Evolutionary conservation across 306 rosid genomes (phyloP).

Genomic region (Purshia tridentata): DNA sequence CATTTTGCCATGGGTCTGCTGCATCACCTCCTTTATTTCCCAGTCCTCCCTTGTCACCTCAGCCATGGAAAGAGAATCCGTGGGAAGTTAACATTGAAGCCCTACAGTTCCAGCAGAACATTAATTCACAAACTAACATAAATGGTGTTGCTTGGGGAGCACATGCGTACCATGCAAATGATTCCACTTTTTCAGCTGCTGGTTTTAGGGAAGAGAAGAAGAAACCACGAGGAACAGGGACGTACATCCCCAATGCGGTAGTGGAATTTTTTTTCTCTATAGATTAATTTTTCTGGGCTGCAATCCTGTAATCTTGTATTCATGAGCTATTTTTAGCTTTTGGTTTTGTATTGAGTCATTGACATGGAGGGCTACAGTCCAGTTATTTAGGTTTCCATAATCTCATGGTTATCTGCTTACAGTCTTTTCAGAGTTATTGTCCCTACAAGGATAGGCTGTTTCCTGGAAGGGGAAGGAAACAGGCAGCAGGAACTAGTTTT

Average conservation of each 20-base stretch:
- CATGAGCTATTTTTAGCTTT: not conserved
- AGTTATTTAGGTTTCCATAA: not conserved
- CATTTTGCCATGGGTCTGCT: slow-evolving; percentile 44
- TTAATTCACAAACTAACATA: slow-evolving; percentile 43
- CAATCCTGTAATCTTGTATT: not conserved
- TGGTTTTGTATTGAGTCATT: slow-evolving; percentile 15
- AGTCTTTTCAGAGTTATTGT: slow-evolving; percentile 51
- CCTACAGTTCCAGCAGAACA: slow-evolving; percentile 38
- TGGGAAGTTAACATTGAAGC: slow-evolving; percentile 50
- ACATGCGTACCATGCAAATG: slow-evolving; percentile 42
- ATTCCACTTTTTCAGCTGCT: slow-evolving; percentile 35
- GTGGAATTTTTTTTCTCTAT: slow-evolving; percentile 17
- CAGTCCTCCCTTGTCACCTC: slow-evolving; percentile 60
- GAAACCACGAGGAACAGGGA: slow-evolving; percentile 69
- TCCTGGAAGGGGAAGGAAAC: slow-evolving; percentile 55
- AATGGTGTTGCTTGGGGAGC: slow-evolving; percentile 47
- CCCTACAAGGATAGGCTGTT: slow-evolving; percentile 45
- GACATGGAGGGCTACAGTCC: not conserved
- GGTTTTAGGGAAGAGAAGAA: slow-evolving; percentile 55
- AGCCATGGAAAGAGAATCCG: slow-evolving; percentile 45
- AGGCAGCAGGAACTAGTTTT: slow-evolving; percentile 36
- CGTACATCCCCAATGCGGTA: slow-evolving; percentile 77
- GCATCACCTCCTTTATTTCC: slow-evolving; percentile 39
- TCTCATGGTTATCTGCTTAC: slow-evolving; percentile 32
- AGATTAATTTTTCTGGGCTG: not conserved